Evolutionary conservation across 768 basidiomycete genomes (phyloP), one percentile per base, ranked within the genome.

Genomic region (Rhodotorula diobovata): DNA sequence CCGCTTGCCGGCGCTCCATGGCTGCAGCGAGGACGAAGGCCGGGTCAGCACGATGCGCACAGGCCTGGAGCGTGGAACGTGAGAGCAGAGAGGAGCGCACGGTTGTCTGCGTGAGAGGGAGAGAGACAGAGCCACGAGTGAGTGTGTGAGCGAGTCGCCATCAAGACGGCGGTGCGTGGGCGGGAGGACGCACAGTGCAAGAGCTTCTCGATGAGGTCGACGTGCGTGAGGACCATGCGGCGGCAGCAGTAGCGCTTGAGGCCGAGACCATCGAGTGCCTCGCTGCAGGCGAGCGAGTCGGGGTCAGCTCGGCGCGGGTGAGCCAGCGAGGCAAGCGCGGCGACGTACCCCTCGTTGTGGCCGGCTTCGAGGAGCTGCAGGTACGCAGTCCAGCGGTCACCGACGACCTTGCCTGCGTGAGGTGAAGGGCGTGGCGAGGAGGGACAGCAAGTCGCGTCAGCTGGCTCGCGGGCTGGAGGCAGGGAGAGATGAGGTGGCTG

Each of bases 191-290:
- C 62, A 96, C 93, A 98, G 77, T 95, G 92, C 34, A 98, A 83
- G 28, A 97, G 85, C 81, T 97, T 97, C 82, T 97, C 95, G 76
- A 97, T 97, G 73, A 97, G 84, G 81, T 97, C 95, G 66, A 97
- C 95, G 80, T 98, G 95, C 0, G 95, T 97, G 64, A 97, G 83
- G 11, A 98, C 91, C 95, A 97, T 98, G 58, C 95, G 86, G 57
- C 94, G 85, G 81, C 95, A 97, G 81, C 95, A 98, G 79, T 98
- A 98, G 66, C 95, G 83, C 81, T 91, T 94, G 56, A 98, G 82
- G 75, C 93, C 90, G 3, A 95, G 83, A 76, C 90, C 87, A 71
- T 94, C 92, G 55, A 96, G 85, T 10, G 93, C 92, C 65, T 95
- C 92, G 76, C 93, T 95, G 74, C 54, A 41, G 67, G 61, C n/a